These are phyloP conservation scores for Hypoxylon sp. DNA, from an alignment of 2,329 filamentous ascomycete genomes.

Conservation along the genomic window DNA sequence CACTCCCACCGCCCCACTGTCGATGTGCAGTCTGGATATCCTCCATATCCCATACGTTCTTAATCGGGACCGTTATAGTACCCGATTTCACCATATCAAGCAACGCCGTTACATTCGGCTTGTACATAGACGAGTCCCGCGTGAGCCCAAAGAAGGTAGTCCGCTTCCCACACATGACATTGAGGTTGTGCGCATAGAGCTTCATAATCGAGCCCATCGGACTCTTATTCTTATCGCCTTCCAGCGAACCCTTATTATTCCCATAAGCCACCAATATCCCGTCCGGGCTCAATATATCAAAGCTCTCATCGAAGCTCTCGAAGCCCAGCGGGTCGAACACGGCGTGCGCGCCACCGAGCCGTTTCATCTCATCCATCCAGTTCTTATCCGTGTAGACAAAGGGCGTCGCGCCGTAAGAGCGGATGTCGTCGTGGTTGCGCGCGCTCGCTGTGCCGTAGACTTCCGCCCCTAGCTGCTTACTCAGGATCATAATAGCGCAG, in stretches of 20 bases:
- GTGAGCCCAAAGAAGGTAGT: slow-evolving; percentile 58
- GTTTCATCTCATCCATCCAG: slow-evolving; percentile 64
- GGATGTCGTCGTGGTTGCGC: slow-evolving; percentile 61
- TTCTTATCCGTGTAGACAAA: slow-evolving; percentile 66
- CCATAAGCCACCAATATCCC: slow-evolving; percentile 61
- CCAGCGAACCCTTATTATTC: slow-evolving; percentile 55
- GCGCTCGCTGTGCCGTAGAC: slow-evolving; percentile 66
- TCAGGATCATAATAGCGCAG: slow-evolving; percentile 60
- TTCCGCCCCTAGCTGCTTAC: slow-evolving; percentile 60
- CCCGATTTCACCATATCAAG: slow-evolving; percentile 54
- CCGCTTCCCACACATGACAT: slow-evolving; percentile 47
- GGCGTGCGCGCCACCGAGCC: slow-evolving; percentile 58
- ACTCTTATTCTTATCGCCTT: slow-evolving; percentile 43
- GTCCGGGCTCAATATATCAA: slow-evolving; percentile 58
- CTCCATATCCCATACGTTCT: slow-evolving; percentile 60
- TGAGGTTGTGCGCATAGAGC: slow-evolving; percentile 51
- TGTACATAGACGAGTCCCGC: slow-evolving; percentile 55
- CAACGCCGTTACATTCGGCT: slow-evolving; percentile 52
- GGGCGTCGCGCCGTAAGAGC: slow-evolving; percentile 58
- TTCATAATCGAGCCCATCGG: slow-evolving; percentile 50
- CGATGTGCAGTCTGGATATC: slow-evolving; percentile 58
- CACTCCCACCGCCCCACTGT: slow-evolving; percentile 55
- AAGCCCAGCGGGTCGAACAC: slow-evolving; percentile 64
- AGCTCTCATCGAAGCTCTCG: slow-evolving; percentile 67
- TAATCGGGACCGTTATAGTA: slow-evolving; percentile 57